These are phyloP conservation scores for Magnusiomyces fungicola DNA, from an alignment of 1,139 yeast genomes.

Conservation along the genomic window DNA sequence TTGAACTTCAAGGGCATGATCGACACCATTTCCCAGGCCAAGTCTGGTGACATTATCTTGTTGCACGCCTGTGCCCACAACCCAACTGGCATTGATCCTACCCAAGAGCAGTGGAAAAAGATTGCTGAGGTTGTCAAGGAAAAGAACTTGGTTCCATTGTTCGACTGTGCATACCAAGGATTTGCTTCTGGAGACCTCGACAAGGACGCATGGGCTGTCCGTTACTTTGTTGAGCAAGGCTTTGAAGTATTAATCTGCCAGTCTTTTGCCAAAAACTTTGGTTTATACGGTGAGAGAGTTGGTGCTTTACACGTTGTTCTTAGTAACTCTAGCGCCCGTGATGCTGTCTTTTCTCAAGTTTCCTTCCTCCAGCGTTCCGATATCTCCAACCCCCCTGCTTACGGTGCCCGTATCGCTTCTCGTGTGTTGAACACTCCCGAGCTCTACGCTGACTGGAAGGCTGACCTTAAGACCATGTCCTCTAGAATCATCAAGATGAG, in stretches of 20 bases:
- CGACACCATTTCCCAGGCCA: conserved; percentile 25
- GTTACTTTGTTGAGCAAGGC: conserved; percentile 37
- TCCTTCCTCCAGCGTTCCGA: conserved; percentile 76
- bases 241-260: conserved; percentile 66
- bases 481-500: conserved; percentile 73
- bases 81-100: conserved; percentile 92
- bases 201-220: conserved; percentile 45
- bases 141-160: conserved; percentile 58
- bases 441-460: conserved; percentile 66
- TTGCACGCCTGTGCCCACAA: conserved; percentile 95
- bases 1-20: conserved; percentile 47
- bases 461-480: conserved; percentile 70
- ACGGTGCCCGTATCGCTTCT: conserved; percentile 85
- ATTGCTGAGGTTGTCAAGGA: conserved; percentile 54
- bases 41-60: conserved; percentile 45
- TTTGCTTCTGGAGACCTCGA: conserved; percentile 67
- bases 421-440: conserved; percentile 56
- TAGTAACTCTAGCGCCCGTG: conserved; percentile 26
- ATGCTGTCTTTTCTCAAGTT: conserved; percentile 64
- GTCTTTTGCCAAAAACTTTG: conserved; percentile 96
- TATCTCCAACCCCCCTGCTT: conserved; percentile 90
- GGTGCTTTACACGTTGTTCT: conserved; percentile 70
- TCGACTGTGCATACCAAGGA: conserved; percentile 94
- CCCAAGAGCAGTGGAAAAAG: conserved; percentile 67
- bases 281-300: conserved; percentile 91